A percentile compares a stretch with the other conserved stretches of the same genome.
Evolutionary conservation across 2,329 filamentous ascomycete species (phyloP).

Genomic region (Colletotrichum phormii): DNA sequence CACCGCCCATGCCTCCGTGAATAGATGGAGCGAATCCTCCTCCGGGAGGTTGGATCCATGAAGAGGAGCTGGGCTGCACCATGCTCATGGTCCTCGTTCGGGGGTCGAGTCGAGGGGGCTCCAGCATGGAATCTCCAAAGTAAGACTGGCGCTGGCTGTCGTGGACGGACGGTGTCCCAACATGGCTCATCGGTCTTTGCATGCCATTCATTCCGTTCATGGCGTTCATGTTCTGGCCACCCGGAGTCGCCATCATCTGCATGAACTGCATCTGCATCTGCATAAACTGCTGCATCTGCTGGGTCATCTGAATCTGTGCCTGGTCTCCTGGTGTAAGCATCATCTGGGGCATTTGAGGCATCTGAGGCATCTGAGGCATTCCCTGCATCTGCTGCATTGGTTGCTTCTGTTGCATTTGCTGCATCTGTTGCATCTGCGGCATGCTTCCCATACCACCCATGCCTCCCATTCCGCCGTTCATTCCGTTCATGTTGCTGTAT

Average conservation of each 20-base stretch:
- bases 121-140: constrained; percentile 59
- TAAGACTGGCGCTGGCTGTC: constrained; percentile 58
- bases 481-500: constrained; percentile 47
- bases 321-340: constrained; percentile 73
- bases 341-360: constrained; percentile 49
- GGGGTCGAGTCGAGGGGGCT: constrained; percentile 56
- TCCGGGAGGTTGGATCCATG: constrained; percentile 63
- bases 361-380: constrained; percentile 21
- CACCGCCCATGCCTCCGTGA: constrained; percentile 41
- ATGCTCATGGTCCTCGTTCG: constrained; percentile 83
- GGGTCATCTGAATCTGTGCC: constrained; percentile 82
- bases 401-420: constrained; percentile 23
- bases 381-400: constrained; percentile 28
- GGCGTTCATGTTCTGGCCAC: constrained; percentile 45
- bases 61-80: constrained; percentile 75
- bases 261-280: constrained; percentile 96
- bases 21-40: constrained; percentile 63
- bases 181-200: constrained; percentile 49
- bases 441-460: constrained; percentile 48
- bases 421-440: constrained; percentile 40
- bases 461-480: constrained; percentile 38
- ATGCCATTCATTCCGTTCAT: constrained; percentile 42
- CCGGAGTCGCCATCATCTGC: constrained; percentile 76
- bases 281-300: constrained; percentile 90
- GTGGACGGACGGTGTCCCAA: constrained; percentile 57